A percentile compares a stretch with the other conserved stretches of the same genome.
These are phyloP conservation scores for Phytophthora macrochlamydospora DNA, from an alignment of 352 stramenopile genomes.

Conservation along the genomic window DNA sequence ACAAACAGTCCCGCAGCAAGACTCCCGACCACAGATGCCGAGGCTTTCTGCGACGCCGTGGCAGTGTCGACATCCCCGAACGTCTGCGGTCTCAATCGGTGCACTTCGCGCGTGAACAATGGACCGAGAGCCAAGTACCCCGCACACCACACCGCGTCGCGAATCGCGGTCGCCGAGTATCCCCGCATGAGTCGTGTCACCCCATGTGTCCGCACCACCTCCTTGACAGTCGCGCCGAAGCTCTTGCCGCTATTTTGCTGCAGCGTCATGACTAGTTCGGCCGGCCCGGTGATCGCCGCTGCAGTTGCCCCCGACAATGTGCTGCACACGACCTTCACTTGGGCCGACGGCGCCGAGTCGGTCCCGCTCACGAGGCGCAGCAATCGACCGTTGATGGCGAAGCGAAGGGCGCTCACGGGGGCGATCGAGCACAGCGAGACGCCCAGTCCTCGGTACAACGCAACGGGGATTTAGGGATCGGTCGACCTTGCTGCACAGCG, in stretches of 20 bases:
- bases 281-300: conserved; percentile 63
- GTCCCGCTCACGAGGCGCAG: conserved; percentile 40
- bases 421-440: conserved; percentile 79
- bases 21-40: conserved; percentile 63
- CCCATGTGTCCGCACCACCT: conserved; percentile 52
- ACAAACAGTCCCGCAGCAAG: conserved; percentile 71
- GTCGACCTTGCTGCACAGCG: conserved; percentile 76
- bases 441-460: conserved; percentile 78
- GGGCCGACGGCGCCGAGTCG: conserved; percentile 34
- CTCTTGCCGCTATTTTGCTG: conserved; percentile 77
- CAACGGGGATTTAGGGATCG: conserved; percentile 64
- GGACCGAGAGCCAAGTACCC: conserved; percentile 76
- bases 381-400: conserved; percentile 72
- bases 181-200: conserved; percentile 57
- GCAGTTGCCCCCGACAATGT: conserved; percentile 60
- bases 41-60: conserved; percentile 60
- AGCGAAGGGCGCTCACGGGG: conserved; percentile 81
- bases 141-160: conserved; percentile 78
- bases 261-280: conserved; percentile 84
- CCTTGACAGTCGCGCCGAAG: conserved; percentile 59
- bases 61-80: conserved; percentile 62
- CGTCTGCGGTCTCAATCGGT: conserved; percentile 47
- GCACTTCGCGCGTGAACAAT: conserved; percentile 67
- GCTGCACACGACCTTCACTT: conserved; percentile 61
- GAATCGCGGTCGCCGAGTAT: conserved; percentile 57